These are phyloP conservation scores for Malus hybrid DNA, from an alignment of 331 rosid species.

Conservation along the genomic window DNA sequence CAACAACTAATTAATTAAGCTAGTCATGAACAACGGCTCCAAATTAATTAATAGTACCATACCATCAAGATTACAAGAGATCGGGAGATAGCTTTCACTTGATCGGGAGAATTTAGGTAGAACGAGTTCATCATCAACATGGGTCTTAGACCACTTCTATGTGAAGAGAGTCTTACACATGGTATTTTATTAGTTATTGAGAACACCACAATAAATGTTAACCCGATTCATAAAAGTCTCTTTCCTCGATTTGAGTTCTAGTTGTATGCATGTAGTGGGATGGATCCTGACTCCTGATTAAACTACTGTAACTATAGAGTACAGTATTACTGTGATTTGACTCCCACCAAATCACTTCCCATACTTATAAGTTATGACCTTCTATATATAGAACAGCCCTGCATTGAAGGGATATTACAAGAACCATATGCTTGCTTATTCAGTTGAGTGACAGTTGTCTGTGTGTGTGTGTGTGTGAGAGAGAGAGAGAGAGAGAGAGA, in stretches of 20 bases:
- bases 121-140: too few species aligned
- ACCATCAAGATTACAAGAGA: not conserved
- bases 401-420: not conserved
- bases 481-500: not conserved
- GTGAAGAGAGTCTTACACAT: too few species aligned
- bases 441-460: not conserved
- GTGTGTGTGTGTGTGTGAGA: not conserved
- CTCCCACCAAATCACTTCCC: not conserved
- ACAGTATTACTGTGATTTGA: not conserved
- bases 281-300: not conserved
- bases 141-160: too few species aligned
- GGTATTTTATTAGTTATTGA: too few species aligned
- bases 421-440: not conserved
- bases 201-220: too few species aligned
- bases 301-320: not conserved
- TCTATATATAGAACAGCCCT: not conserved
- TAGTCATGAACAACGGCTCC: not conserved
- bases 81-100: too few species aligned
- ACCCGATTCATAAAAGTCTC: too few species aligned
- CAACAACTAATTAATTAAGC: not conserved
- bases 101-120: too few species aligned
- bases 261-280: not conserved
- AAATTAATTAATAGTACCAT: not conserved
- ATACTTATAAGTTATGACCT: not conserved
- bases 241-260: not conserved